Evolutionary conservation across 2,329 filamentous ascomycete species (phyloP).

Genomic region (Fusarium torreyae): DNA sequence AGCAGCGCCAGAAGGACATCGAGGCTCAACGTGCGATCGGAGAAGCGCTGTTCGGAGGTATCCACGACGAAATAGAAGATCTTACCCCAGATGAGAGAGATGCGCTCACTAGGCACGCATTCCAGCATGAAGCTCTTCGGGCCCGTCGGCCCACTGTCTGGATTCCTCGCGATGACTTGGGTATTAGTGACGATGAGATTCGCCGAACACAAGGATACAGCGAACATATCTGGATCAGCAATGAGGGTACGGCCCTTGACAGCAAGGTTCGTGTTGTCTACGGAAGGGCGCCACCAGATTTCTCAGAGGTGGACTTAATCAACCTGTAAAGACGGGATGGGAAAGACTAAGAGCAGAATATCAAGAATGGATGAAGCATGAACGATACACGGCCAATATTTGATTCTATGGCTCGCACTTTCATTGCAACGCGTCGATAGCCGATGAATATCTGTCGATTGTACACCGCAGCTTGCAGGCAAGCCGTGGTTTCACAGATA

Average conservation of each 20-base stretch:
- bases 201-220: slow-evolving; percentile 82
- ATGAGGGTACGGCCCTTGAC: slow-evolving; percentile 91
- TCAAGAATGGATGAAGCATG: no score
- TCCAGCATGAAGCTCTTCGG: slow-evolving; percentile 89
- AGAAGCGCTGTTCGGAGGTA: slow-evolving; percentile 86
- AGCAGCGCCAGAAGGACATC: slow-evolving; percentile 71
- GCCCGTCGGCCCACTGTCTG: slow-evolving; percentile 90
- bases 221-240: slow-evolving; percentile 91
- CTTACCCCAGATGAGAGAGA: slow-evolving; percentile 92
- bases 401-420: no score
- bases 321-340: no score
- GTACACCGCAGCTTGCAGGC: no score
- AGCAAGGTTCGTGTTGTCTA: slow-evolving; percentile 87
- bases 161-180: slow-evolving; percentile 92
- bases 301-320: slow-evolving; percentile 89
- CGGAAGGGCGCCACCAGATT: slow-evolving; percentile 87
- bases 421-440: no score
- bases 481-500: no score
- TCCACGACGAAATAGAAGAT: slow-evolving; percentile 95
- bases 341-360: no score
- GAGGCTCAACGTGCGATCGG: slow-evolving; percentile 82
- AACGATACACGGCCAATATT: no score
- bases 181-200: slow-evolving; percentile 93
- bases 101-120: slow-evolving; percentile 86
- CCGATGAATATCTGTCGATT: no score